phyloP scores from a whole-genome alignment of 805 yeast genomes.

The Komagataella ulmi region DNA sequence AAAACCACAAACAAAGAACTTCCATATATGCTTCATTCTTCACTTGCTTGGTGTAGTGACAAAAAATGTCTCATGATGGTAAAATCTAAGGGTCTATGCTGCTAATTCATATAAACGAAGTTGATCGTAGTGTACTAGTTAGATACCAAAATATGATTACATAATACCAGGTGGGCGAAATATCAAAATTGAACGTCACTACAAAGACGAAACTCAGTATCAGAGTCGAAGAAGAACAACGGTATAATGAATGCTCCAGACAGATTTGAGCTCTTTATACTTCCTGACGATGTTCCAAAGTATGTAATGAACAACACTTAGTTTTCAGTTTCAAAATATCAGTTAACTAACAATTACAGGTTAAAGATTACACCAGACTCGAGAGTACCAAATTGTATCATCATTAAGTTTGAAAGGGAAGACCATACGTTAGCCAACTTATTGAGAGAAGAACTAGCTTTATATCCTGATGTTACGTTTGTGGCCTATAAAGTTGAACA shows the following conservation, averaged over 20 bases:
- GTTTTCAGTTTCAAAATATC: not conserved
- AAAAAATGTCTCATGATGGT: too few relatives aligned
- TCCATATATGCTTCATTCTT: too few relatives aligned
- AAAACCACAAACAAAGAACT: too few relatives aligned
- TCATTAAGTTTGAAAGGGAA: constrained; percentile 88
- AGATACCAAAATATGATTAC: not conserved
- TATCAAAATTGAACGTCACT: not conserved
- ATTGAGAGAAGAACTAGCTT: constrained; percentile 72
- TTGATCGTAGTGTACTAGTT: not conserved
- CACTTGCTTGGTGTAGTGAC: too few relatives aligned
- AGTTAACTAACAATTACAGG: constrained; percentile 21
- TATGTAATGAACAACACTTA: constrained; percentile 20
- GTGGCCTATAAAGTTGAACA: constrained; percentile 98
- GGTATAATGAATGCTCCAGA: constrained; percentile 91
- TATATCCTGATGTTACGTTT: constrained; percentile 81
- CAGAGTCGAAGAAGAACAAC: constrained; percentile 2
- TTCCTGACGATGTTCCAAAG: constrained; percentile 98
- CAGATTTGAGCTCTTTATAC: constrained; percentile 88
- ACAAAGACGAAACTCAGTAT: not conserved
- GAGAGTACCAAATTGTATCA: constrained; percentile 89
- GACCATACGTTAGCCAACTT: constrained; percentile 94
- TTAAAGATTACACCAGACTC: constrained; percentile 85
- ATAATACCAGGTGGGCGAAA: not conserved
- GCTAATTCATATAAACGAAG: too few relatives aligned
- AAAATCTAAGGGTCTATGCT: too few relatives aligned